Conservation (phyloP, 805 yeast species). For the Lachancea cidri region DNA sequence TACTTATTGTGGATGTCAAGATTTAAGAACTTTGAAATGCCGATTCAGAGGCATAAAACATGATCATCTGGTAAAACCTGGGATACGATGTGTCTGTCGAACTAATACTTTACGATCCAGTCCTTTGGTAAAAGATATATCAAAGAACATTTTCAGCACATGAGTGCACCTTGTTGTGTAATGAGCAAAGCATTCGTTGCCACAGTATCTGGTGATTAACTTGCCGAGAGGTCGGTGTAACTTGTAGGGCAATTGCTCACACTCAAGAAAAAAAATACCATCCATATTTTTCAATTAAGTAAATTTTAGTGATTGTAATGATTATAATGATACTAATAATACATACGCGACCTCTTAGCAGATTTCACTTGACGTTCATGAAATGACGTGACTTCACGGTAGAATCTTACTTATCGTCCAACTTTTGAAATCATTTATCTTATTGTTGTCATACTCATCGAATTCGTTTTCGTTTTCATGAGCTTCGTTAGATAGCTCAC, state of each 20-base stretch:
- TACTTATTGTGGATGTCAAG: constrained; percentile 14
- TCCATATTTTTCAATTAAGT: background rate
- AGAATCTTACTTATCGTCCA: constrained; percentile 22
- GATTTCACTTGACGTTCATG: too few species aligned
- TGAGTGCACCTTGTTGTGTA: background rate
- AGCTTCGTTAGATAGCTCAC: background rate
- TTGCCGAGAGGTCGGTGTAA: too few species aligned
- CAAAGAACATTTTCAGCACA: background rate
- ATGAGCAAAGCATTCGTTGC: too few species aligned
- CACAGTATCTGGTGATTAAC: too few species aligned
- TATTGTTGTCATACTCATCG: constrained; percentile 10
- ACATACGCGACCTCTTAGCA: too few species aligned
- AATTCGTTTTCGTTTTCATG: constrained; percentile 2
- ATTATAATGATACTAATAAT: background rate
- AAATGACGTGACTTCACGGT: constrained; percentile 5
- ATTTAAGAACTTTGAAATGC: constrained; percentile 18
- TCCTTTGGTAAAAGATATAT: constrained; percentile 14
- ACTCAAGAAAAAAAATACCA: too few species aligned
- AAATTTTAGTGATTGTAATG: background rate
- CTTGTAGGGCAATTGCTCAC: too few species aligned
- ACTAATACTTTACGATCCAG: constrained; percentile 16
- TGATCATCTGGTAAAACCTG: constrained; percentile 13
- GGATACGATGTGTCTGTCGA: constrained; percentile 16
- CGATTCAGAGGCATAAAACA: constrained; percentile 18
- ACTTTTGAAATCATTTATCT: constrained; percentile 24